A percentile compares a stretch with the other conserved stretches of the same genome.
Conservation (phyloP, 2,329 filamentous ascomycete species). For the Paecilomyces niveus region DNA sequence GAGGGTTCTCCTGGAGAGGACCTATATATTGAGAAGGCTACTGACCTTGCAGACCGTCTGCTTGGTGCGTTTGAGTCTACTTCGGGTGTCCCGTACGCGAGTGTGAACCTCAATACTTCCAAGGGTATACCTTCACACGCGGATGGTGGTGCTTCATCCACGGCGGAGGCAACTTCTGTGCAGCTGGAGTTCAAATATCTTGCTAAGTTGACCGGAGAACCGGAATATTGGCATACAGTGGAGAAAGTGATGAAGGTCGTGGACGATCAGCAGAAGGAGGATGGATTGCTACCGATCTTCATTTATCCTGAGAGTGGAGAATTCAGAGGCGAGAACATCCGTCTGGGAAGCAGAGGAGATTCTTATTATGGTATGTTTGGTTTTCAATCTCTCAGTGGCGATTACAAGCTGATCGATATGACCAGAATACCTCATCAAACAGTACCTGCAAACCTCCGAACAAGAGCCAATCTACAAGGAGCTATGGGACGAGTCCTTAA, state of each 20-base stretch:
- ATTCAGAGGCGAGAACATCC: slow-evolving; percentile 79
- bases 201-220: slow-evolving; percentile 87
- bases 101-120: slow-evolving; percentile 74
- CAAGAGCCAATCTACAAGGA: slow-evolving; percentile 80
- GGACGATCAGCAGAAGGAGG: slow-evolving; percentile 69
- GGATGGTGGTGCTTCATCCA: slow-evolving; percentile 83
- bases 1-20: slow-evolving; percentile 72
- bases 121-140: slow-evolving; percentile 73
- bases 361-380: slow-evolving; percentile 67
- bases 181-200: slow-evolving; percentile 98
- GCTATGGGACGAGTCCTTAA: slow-evolving; percentile 84
- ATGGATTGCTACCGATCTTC: slow-evolving; percentile 87
- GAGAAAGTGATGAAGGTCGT: slow-evolving; percentile 90
- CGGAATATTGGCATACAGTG: slow-evolving; percentile 82
- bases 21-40: slow-evolving; percentile 91
- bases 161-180: slow-evolving; percentile 83
- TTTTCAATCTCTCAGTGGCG: neutral
- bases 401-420: slow-evolving; percentile 5
- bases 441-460: slow-evolving; percentile 88
- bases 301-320: slow-evolving; percentile 71
- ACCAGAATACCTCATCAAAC: slow-evolving; percentile 90
- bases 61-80: slow-evolving; percentile 79
- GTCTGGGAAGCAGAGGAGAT: slow-evolving; percentile 87
- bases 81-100: slow-evolving; percentile 83
- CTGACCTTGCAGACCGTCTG: slow-evolving; percentile 81